Evolutionary conservation across 2,329 filamentous ascomycete genomes (phyloP).

Genomic region (Ophiostoma australiae): DNA sequence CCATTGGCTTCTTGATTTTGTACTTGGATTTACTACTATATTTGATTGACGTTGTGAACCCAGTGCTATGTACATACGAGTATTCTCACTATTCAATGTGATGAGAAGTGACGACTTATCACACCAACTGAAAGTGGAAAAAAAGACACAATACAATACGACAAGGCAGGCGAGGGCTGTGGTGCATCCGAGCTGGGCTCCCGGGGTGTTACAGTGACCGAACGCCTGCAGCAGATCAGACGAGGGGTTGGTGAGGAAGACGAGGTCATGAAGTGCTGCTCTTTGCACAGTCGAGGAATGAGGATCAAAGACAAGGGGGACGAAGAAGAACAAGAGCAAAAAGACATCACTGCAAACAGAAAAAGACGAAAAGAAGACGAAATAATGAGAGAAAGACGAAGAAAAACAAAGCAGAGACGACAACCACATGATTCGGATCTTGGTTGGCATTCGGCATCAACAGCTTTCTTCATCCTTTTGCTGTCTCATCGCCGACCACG

Average conservation of each 20-base stretch:
- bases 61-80: too few relatives aligned
- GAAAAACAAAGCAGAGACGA: constrained; percentile 4
- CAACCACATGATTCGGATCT: constrained; percentile 4
- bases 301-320: background rate
- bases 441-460: background rate
- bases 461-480: background rate
- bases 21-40: too few relatives aligned
- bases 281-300: background rate
- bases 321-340: background rate
- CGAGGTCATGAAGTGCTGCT: background rate
- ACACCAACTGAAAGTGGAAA: background rate
- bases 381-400: background rate
- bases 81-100: background rate
- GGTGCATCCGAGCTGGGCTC: constrained; percentile 2
- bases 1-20: background rate
- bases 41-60: too few relatives aligned
- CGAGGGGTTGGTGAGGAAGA: background rate
- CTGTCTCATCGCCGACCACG: background rate
- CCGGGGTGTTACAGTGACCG: background rate
- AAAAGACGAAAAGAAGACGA: background rate
- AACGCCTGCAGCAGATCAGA: background rate
- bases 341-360: background rate
- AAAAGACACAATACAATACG: background rate
- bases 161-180: background rate
- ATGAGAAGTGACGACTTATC: background rate